phyloP scores from a whole-genome alignment of 179 eudicot species.

The Carnegiea gigantea region DNA sequence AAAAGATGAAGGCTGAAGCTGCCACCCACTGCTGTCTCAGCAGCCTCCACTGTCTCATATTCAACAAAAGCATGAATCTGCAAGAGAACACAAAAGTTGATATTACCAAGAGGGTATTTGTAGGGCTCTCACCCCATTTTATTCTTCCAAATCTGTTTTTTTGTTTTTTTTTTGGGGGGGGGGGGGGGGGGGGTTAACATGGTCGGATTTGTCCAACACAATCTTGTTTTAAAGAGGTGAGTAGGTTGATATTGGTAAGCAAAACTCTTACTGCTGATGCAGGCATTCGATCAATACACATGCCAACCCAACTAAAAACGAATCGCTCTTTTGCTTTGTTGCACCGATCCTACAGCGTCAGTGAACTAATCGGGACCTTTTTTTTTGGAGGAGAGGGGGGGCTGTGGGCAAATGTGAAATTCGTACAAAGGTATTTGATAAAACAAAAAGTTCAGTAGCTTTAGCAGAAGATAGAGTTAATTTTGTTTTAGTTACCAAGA shows the following conservation, averaged over 20 bases:
- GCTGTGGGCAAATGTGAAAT: background rate
- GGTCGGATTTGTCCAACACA: background rate
- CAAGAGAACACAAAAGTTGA: slow-evolving; percentile 18
- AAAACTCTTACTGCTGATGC: background rate
- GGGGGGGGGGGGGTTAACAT: background rate
- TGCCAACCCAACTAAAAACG: background rate
- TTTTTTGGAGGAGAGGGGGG: background rate
- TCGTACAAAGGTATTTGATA: background rate
- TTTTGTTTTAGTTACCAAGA: background rate
- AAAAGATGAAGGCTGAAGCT: slow-evolving; percentile 1
- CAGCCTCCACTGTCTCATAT: slow-evolving; percentile 81
- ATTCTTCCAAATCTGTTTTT: background rate
- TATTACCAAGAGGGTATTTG: background rate
- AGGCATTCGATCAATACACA: background rate
- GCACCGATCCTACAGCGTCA: no score
- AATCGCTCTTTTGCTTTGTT: background rate
- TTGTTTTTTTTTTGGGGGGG: background rate
- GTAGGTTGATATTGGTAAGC: background rate
- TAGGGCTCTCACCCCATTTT: background rate
- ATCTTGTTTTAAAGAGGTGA: background rate
- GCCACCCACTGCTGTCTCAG: slow-evolving; percentile 88
- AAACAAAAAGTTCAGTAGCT: background rate
- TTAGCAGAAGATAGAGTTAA: background rate
- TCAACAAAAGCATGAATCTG: slow-evolving; percentile 85
- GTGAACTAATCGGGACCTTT: background rate